Conservation (phyloP, 2,329 filamentous ascomycete species). For the Xylaria sp. region DNA sequence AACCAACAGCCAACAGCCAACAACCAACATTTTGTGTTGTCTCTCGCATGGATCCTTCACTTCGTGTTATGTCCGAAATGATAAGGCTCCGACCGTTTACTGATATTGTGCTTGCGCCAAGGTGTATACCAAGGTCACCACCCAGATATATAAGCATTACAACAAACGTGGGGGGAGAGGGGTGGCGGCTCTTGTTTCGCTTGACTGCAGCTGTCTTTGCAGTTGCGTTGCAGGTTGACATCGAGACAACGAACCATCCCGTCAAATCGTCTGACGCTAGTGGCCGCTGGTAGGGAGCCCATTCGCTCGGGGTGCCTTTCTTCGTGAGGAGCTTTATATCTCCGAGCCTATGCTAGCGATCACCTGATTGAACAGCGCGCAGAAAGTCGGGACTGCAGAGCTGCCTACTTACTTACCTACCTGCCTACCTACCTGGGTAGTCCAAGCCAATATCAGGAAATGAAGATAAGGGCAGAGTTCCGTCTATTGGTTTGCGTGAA, state of each 20-base stretch:
- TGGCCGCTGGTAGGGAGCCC: background rate
- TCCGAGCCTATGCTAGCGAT: slow-evolving; percentile 14
- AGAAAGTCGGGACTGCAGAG: slow-evolving; percentile 1
- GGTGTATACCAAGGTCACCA: background rate
- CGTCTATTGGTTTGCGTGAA: background rate
- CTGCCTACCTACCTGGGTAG: background rate
- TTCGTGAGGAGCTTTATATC: slow-evolving; percentile 7
- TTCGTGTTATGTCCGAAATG: slow-evolving; percentile 4
- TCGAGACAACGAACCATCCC: slow-evolving; percentile 22
- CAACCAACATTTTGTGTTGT: background rate
- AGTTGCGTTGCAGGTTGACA: slow-evolving; percentile 31
- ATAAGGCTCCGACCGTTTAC: background rate
- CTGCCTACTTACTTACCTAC: background rate
- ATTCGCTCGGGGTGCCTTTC: background rate
- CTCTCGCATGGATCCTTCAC: background rate
- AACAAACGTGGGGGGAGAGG: slow-evolving; percentile 29
- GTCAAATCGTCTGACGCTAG: slow-evolving; percentile 24
- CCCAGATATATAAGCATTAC: background rate
- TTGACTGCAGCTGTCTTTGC: slow-evolving; percentile 22
- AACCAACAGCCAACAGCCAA: background rate
- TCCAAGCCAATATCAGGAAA: background rate
- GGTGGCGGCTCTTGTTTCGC: slow-evolving; percentile 29
- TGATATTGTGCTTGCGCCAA: background rate
- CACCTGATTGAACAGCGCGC: slow-evolving; percentile 22
- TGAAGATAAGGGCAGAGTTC: background rate